phyloP scores from a whole-genome alignment of 306 rosid species.

The Pterocarpus macrocarpus region DNA sequence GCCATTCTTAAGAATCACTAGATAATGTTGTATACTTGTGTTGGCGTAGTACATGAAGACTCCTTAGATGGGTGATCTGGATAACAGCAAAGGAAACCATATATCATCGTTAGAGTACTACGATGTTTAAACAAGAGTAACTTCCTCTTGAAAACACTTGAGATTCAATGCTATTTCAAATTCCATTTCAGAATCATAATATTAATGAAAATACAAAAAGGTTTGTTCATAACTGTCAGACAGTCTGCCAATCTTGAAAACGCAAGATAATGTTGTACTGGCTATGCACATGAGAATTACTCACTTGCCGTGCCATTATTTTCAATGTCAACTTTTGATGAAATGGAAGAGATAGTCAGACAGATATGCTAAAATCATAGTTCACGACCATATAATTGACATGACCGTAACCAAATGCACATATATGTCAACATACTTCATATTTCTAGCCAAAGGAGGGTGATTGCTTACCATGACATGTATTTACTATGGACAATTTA shows the following conservation, averaged over 20 bases:
- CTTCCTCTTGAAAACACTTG: neutral
- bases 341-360: neutral
- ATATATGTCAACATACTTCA: neutral
- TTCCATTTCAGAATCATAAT: constrained; percentile 34
- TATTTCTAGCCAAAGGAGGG: neutral
- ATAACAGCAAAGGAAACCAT: neutral
- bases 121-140: neutral
- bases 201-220: neutral
- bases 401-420: constrained; percentile 3
- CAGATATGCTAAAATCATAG: neutral
- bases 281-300: neutral
- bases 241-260: neutral
- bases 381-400: neutral
- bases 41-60: neutral
- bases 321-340: neutral
- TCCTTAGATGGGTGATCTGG: neutral
- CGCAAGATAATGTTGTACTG: too few species aligned
- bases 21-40: neutral
- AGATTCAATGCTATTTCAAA: constrained; percentile 3
- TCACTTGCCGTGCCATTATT: neutral
- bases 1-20: constrained; percentile 17
- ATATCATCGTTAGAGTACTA: too few species aligned
- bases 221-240: neutral
- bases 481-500: too few species aligned
- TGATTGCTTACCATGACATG: too few species aligned